Evolutionary conservation across 2,329 filamentous ascomycete species (phyloP), one percentile per base, ranked within the genome.

Genomic region (Ophiognomonia clavigignenti-juglandacearum): DNA sequence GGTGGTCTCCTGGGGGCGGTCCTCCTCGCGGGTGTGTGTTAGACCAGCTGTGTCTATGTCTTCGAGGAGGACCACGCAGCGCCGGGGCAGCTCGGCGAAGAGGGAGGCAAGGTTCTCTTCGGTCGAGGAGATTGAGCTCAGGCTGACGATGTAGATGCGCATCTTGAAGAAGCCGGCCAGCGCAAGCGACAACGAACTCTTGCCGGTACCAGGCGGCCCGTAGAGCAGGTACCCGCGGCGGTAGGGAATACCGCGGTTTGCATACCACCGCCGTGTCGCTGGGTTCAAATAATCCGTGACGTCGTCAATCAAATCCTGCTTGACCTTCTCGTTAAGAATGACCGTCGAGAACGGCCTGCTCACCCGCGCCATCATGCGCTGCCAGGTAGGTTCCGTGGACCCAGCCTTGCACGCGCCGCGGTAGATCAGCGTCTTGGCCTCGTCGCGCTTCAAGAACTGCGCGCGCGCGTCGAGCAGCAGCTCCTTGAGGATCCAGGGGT

Each of bases 211-310:
- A 0, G 87, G 87, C 0, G 88, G 87, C 0, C 89, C 89, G 54
- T 91, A 74, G 14, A 95, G 80, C 0, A 95, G 76, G 58, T 93
- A 95, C 0, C 89, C 90, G 4, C 89, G 77, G 13, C 89, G 79
- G 61, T 95, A 95, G 0, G 90, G 89, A 24, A 95, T 92, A 1
- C 89, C 89, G 6, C 88, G 77, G 55, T 88, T 85, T 0, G 83
- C 75, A 61, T 96, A 95, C 88, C 88, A 95, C n/a, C 82, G 73
- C 37, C 78, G 72, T 0, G 82, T 85, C 11, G 70, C 64, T 0
- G 80, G 80, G 52, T 80, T 70, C 29, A 86, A 73, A 57, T 85
- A 85, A 56, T 85, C 80, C 22, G 69, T 70, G 26, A 83, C 74
- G 55, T 85, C 82, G 35, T 73, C 70, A 39, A 85, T 68, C 11